phyloP scores from a whole-genome alignment of 73 alveolate genomes.

The Paramecium tetraurelia region DNA sequence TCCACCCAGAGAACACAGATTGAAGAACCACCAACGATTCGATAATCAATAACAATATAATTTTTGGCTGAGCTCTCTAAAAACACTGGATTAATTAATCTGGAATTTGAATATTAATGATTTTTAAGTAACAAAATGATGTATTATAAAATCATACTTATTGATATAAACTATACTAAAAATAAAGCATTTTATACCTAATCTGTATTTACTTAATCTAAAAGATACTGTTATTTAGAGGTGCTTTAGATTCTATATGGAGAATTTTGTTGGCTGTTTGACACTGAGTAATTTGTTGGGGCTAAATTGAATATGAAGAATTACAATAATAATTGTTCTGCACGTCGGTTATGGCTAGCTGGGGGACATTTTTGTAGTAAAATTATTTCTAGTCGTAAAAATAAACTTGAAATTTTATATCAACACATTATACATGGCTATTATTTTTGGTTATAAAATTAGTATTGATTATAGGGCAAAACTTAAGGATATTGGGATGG shows the following conservation, averaged over 20 bases:
- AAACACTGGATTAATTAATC: neutral
- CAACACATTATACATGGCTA: neutral
- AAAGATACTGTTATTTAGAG: neutral
- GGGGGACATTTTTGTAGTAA: neutral
- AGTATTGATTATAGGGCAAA: neutral
- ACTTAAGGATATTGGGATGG: neutral
- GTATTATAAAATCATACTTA: neutral
- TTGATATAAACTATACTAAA: conserved; percentile 6
- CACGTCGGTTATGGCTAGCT: neutral
- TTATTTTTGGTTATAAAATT: neutral
- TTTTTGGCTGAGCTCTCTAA: neutral
- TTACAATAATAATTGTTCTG: neutral
- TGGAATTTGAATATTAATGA: neutral
- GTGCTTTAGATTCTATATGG: neutral
- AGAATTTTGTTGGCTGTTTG: neutral
- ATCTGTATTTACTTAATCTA: neutral
- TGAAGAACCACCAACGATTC: neutral
- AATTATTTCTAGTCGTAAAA: neutral
- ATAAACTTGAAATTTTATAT: neutral
- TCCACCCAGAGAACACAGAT: neutral
- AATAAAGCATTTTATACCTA: neutral
- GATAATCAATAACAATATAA: conserved; percentile 1
- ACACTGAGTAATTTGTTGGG: neutral
- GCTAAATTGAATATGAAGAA: neutral
- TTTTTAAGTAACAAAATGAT: neutral